Base-by-base conservation (phyloP, 108 stramenopile genomes). In the Fragilariopsis cylindrus region DNA sequence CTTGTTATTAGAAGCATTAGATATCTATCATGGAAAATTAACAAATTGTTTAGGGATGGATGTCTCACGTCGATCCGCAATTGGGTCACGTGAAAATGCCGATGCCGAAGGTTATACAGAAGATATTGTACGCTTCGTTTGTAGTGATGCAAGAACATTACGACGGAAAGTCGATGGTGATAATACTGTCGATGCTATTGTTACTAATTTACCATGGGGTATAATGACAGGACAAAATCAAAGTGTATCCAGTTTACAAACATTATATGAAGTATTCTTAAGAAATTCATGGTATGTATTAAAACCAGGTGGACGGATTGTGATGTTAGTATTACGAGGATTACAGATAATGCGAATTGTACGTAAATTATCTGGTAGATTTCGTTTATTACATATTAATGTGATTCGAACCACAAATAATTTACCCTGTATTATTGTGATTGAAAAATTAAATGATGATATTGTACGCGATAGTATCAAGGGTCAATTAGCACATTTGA, bases 1-100 rank as follows among this genome's bases (percentile, higher is more conserved):
- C 1, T 83, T 94, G 46, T 76, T 84, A 43, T 85, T 94, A 65
- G 92, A 94, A 74, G 92, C 89, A 9, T 50, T 90, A 56, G 87
- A 90, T 48, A 72, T 78, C 39, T 81, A 76, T 48, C 71, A 84
- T 39, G 63, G 75, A 55, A 54, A 68, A 56, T 60, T 88, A 18
- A 2, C 2, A 5, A 70, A 57, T 54, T 81, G 79, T 39, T 58
- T 90, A 2, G 89, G 89, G 3, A 86, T 90, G 85, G 89, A 90
- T 64, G 89, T 90, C 4, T 85, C 83, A 4, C 54, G 82, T 39
- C 67, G 82, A 39, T 79, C 77, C 62, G 87, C 85, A 47, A 76
- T 79, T 40, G 89, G 89, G 7, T 85, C 89, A 3, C 65, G 76
- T 45, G 85, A 84, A 21, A 90, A 90, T 73, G 89, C 89, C 6